These are phyloP conservation scores for Xylariomycetidae sp. DNA, from an alignment of 2,329 filamentous ascomycete genomes.

Conservation along the genomic window DNA sequence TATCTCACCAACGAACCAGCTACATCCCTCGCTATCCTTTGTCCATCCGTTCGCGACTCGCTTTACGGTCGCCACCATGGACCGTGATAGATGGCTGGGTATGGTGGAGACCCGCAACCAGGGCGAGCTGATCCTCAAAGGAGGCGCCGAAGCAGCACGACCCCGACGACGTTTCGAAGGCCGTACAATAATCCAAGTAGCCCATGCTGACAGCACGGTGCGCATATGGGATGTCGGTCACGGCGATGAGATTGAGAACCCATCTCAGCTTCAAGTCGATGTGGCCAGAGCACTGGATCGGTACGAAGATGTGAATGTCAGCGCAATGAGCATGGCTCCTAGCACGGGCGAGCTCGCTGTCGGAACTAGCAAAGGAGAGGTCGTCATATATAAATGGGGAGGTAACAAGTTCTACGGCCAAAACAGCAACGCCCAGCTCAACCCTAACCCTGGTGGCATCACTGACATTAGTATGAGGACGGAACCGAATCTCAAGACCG, in stretches of 20 bases:
- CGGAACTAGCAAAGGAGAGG: constrained; percentile 76
- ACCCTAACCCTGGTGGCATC: constrained; percentile 61
- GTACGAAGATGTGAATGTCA: constrained; percentile 70
- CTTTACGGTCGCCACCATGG: constrained; percentile 64
- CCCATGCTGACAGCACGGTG: constrained; percentile 88
- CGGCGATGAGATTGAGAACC: constrained; percentile 89
- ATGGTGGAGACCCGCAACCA: constrained; percentile 79
- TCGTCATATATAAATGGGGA: constrained; percentile 85
- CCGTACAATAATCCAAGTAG: constrained; percentile 77
- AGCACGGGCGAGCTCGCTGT: constrained; percentile 78
- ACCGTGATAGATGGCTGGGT: constrained; percentile 78
- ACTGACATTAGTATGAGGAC: constrained; percentile 68
- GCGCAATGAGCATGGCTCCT: constrained; percentile 73
- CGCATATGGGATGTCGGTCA: constrained; percentile 89
- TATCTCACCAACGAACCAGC: constrained; percentile 86
- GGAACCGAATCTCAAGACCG: constrained; percentile 70
- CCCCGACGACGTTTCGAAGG: constrained; percentile 72
- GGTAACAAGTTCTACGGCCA: constrained; percentile 66
- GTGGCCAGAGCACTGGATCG: constrained; percentile 75
- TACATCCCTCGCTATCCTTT: constrained; percentile 81
- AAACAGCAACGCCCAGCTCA: constrained; percentile 47
- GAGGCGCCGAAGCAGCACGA: constrained; percentile 67
- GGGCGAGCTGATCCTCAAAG: constrained; percentile 71
- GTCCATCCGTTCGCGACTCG: constrained; percentile 84
- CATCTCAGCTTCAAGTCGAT: constrained; percentile 74